Conservation (phyloP, 345 rosid species). For the Geranium rotundifolium region DNA sequence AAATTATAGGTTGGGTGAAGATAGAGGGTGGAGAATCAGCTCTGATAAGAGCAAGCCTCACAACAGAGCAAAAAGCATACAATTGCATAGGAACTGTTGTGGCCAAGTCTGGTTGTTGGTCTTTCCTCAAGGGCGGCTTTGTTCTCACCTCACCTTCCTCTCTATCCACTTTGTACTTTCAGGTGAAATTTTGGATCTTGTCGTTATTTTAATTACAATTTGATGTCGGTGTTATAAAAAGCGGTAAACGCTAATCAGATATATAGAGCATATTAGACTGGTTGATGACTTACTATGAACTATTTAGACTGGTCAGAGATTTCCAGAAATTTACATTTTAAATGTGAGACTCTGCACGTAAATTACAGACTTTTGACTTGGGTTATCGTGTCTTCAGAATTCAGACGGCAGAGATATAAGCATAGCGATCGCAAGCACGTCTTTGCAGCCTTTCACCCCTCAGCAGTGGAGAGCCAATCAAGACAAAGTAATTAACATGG, state of each 20-base stretch:
- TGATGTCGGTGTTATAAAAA: too few species aligned
- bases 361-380: too few species aligned
- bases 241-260: too few species aligned
- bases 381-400: too few species aligned
- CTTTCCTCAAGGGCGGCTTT: constrained; percentile 92
- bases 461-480: constrained; percentile 63
- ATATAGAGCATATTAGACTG: too few species aligned
- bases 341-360: too few species aligned
- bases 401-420: constrained; percentile 20
- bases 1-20: constrained; percentile 71
- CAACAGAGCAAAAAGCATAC: constrained; percentile 24
- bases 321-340: too few species aligned
- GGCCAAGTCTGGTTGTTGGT: constrained; percentile 71
- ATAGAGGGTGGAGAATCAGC: constrained; percentile 39
- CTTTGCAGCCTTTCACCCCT: constrained; percentile 64
- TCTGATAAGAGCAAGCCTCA: constrained; percentile 50
- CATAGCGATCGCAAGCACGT: constrained; percentile 34
- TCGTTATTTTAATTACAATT: too few species aligned
- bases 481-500: constrained; percentile 40
- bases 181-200: too few species aligned
- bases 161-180: constrained; percentile 33
- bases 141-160: constrained; percentile 39
- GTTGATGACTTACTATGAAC: too few species aligned
- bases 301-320: too few species aligned
- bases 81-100: constrained; percentile 60